phyloP scores from a whole-genome alignment of 2,329 filamentous ascomycete genomes.

The Fusarium miscanthi region DNA sequence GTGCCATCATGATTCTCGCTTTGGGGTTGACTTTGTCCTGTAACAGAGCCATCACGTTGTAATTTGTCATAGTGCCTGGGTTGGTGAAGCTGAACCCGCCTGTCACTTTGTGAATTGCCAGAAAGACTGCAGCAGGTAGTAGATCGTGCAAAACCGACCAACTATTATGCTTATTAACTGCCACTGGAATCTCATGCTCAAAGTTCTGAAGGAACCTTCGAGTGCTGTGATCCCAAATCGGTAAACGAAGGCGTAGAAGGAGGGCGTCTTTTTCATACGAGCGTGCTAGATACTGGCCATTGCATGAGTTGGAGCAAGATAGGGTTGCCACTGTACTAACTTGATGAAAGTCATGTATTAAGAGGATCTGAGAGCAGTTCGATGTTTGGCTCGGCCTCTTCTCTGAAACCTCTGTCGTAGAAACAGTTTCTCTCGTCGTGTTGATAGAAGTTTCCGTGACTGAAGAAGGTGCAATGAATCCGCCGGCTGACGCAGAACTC shows the following conservation, averaged over 20 bases:
- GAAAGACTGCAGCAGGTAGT: slow-evolving; percentile 68
- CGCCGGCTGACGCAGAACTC: slow-evolving; percentile 68
- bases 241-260: slow-evolving; percentile 75
- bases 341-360: slow-evolving; percentile 68
- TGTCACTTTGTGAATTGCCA: slow-evolving; percentile 69
- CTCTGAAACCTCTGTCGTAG: background rate
- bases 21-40: background rate
- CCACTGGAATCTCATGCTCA: too few species aligned
- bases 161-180: slow-evolving; percentile 59
- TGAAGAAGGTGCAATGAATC: slow-evolving; percentile 73
- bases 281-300: slow-evolving; percentile 60
- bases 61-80: slow-evolving; percentile 67
- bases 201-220: slow-evolving; percentile 51
- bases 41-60: background rate
- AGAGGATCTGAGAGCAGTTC: slow-evolving; percentile 57
- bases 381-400: background rate
- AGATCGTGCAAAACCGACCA: slow-evolving; percentile 74
- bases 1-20: background rate
- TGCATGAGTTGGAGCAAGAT: background rate
- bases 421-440: slow-evolving; percentile 70
- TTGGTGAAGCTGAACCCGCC: slow-evolving; percentile 78
- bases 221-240: slow-evolving; percentile 72
- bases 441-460: slow-evolving; percentile 74
- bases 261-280: slow-evolving; percentile 70
- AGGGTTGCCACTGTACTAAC: slow-evolving; percentile 13